Evolutionary conservation across 257 asterid species (phyloP), one percentile per base, ranked within the genome.

Genomic region (Primulina tabacum): DNA sequence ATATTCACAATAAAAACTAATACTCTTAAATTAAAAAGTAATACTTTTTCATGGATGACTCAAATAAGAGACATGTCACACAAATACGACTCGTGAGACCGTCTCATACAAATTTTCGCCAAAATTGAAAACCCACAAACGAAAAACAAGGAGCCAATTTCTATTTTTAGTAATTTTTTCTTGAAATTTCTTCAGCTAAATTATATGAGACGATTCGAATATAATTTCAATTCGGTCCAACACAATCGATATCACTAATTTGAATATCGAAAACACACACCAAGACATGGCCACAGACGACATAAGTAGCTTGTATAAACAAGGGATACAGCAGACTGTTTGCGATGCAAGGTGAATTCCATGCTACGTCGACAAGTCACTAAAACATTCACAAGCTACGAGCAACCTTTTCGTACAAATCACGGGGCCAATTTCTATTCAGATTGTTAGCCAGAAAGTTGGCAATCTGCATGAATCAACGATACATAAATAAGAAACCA

Each of bases 351-450:
- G 52, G 52, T 4, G 52, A 64, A 4, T 37, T 40, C 34, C 26
- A 28, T 18, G 24, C 11, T 6, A 61, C 24, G 10, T 17, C 50
- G 18, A 12, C 67, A 9, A 9, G 50, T 20, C 16, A 37, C 18
- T 10, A 21, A 28, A 24, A 34, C 78, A 60, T 70, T 86, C 88
- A 88, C 82, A 92, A 78, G 84, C 90, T 87, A 71, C 92, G 85
- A 58, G 97, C 95, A 60, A 88, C 92, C 82, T 84, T 90, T 68
- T 92, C 98, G 57, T 87, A 92, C 71, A 92, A 82, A 76, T 92
- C 98, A 11, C 88, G 90, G 28, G 98, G 98, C 98, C 98, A 92
- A 78, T 83, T 92, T 78, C 86, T 78, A 76, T 86, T 83, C 84
- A 87, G 43, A 72, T 87, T 92, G 84, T 83, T 90, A 10, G 97